Conservation (phyloP, 1,284 basidiomycete species). For the Pholiota adiposa region DNA sequence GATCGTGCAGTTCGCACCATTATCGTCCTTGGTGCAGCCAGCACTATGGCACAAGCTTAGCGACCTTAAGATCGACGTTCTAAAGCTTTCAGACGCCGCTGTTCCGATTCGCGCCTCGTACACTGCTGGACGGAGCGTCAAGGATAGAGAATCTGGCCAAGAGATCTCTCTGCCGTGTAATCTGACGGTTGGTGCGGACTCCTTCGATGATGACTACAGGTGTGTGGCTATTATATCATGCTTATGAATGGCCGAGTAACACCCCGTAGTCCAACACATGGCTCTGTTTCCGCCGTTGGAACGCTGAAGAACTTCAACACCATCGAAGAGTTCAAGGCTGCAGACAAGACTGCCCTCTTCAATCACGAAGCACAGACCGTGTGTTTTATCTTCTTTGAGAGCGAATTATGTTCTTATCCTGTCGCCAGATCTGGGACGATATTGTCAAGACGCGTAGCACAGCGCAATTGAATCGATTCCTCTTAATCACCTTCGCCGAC, state of each 20-base stretch:
- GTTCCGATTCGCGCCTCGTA: conserved; percentile 74
- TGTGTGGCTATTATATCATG: not conserved
- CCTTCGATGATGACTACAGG: conserved; percentile 48
- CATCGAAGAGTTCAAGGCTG: conserved; percentile 92
- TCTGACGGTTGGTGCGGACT: conserved; percentile 60
- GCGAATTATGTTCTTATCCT: conserved; percentile 10
- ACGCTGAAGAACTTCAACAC: conserved; percentile 94
- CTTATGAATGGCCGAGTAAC: not conserved
- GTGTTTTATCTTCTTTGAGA: conserved; percentile 18
- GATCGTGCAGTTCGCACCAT: conserved; percentile 86
- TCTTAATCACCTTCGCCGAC: conserved; percentile 93
- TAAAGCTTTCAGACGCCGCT: conserved; percentile 81
- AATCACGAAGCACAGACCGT: conserved; percentile 70
- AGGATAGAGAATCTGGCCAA: conserved; percentile 74
- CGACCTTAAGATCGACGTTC: conserved; percentile 88
- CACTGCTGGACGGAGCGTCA: conserved; percentile 69
- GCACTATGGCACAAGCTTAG: conserved; percentile 94
- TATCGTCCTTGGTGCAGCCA: conserved; percentile 87
- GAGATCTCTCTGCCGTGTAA: conserved; percentile 67
- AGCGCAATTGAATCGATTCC: conserved; percentile 72
- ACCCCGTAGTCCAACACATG: conserved; percentile 26
- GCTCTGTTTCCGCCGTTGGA: conserved; percentile 48
- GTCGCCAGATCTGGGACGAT: conserved; percentile 65
- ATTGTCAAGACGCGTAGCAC: conserved; percentile 55
- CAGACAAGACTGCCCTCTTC: conserved; percentile 88